Base-by-base conservation (phyloP, 2,329 filamentous ascomycete genomes). In the Fusarium fujikuroi region DNA sequence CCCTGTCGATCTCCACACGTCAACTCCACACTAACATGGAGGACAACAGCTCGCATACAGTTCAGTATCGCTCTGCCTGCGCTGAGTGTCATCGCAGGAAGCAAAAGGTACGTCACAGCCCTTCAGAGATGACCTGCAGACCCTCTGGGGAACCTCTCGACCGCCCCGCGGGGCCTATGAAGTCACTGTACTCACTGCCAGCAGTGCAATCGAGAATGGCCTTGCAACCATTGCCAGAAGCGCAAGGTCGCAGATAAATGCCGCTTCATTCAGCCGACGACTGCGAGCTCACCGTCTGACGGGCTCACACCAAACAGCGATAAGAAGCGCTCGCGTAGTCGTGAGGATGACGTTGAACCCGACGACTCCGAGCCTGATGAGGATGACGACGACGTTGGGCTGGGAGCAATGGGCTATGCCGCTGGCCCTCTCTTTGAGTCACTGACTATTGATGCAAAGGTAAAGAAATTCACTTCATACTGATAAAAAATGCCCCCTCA, bases 41-140 rank as follows among this genome's bases (percentile, higher is more conserved):
- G 84, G 77, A 72, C 80, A 83, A 78, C 84, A 86, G 72, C 79
- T 80, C 49, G 84, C 77, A 50, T 81, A 84, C 69, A 81, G 81
- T 68, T 80, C 79, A 70, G 60, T 75, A 78, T 65, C 79, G 79
- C 58, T 77, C 79, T 21, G 83, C 84, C 59, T 86, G 84, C 76
- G 83, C 82, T 39, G 84, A 85, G 75, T 86, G 81, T 56, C 80
- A 83, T 70, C 80, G 81, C 43, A 77, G 81, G 58, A 83, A 83
- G 74, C 81, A 83, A 76, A 83, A 83, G 77, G 81, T 80, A 66
- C 18, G 78, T 72, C n/a, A 9, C 30, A 9, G 14, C 16, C 36
- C 44, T 44, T 34, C 19, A 34, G 18, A 28, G 14, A 15, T 42
- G n/a, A 11, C 32, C 37, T 36, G 11, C 12, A 46, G 16, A n/a